phyloP scores from a whole-genome alignment of 2,329 filamentous ascomycete species.

The Monilinia aucupariae region DNA sequence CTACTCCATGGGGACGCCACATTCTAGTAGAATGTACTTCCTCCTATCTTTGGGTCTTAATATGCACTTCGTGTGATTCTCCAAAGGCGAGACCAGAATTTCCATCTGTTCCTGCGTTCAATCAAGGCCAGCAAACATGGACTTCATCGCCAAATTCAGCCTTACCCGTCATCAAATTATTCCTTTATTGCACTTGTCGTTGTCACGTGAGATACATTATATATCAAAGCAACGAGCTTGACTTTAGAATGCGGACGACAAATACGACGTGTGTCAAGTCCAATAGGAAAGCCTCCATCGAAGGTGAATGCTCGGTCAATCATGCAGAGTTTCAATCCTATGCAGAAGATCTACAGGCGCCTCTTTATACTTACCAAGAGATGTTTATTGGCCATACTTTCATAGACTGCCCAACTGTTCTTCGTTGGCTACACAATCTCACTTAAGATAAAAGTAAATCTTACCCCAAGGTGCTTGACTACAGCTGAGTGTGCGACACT shows the following conservation, averaged over 20 bases:
- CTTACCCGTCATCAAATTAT: conserved; percentile 9
- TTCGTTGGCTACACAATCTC: conserved; percentile 6
- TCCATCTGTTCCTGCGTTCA: conserved; percentile 13
- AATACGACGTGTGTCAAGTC: neutral
- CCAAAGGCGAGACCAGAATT: neutral
- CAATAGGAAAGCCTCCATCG: neutral
- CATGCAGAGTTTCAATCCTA: conserved; percentile 15
- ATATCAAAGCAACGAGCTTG: neutral
- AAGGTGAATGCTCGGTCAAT: conserved; percentile 7
- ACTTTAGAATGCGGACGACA: neutral
- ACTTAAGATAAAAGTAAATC: neutral
- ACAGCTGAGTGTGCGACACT: conserved; percentile 5
- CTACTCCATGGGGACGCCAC: conserved; percentile 1
- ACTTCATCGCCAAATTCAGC: conserved; percentile 13
- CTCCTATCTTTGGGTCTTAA: neutral
- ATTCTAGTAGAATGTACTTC: neutral
- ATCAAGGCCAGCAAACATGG: conserved; percentile 3
- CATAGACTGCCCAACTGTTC: neutral
- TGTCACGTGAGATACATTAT: neutral
- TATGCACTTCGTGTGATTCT: conserved; percentile 7
- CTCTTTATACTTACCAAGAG: neutral
- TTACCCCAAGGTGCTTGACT: neutral
- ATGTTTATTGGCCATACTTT: conserved; percentile 7
- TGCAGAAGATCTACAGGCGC: conserved; percentile 11
- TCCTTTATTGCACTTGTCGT: neutral